phyloP scores from a whole-genome alignment of 2,329 filamentous ascomycete species.

The Fusarium sp. region DNA sequence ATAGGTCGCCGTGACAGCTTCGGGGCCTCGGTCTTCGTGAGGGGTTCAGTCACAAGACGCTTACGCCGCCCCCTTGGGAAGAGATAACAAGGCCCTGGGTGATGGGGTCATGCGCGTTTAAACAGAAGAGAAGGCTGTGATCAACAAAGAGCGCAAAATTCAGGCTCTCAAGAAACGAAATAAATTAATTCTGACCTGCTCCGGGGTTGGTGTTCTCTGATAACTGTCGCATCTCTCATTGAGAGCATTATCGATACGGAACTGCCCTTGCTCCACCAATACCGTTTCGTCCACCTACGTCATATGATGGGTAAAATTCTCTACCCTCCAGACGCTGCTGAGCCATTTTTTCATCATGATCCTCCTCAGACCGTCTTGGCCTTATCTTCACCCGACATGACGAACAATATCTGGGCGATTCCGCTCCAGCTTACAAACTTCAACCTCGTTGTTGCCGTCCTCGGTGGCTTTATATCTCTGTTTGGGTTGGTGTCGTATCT shows the following conservation, averaged over 20 bases:
- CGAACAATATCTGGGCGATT: slow-evolving; percentile 46
- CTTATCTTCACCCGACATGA: slow-evolving; percentile 10
- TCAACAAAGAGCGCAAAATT: neutral
- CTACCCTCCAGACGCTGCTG: neutral
- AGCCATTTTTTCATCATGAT: neutral
- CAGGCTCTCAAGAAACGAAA: neutral
- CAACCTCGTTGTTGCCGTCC: slow-evolving; percentile 82
- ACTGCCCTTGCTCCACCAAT: no score
- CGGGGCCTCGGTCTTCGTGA: neutral
- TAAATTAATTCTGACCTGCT: neutral
- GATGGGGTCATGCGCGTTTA: neutral
- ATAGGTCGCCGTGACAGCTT: neutral
- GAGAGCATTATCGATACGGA: neutral
- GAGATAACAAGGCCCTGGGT: neutral
- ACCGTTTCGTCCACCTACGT: no score
- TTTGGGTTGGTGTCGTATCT: slow-evolving; percentile 92
- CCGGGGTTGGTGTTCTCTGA: neutral
- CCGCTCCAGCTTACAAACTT: slow-evolving; percentile 76
- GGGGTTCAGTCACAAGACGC: neutral
- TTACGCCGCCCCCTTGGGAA: neutral
- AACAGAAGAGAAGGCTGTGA: neutral
- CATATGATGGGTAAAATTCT: neutral
- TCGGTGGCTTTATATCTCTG: slow-evolving; percentile 90
- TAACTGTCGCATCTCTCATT: no score
- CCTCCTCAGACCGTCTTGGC: neutral